Conservation (phyloP, 2,329 filamentous ascomycete species). For the Parafenestella ontariensis region DNA sequence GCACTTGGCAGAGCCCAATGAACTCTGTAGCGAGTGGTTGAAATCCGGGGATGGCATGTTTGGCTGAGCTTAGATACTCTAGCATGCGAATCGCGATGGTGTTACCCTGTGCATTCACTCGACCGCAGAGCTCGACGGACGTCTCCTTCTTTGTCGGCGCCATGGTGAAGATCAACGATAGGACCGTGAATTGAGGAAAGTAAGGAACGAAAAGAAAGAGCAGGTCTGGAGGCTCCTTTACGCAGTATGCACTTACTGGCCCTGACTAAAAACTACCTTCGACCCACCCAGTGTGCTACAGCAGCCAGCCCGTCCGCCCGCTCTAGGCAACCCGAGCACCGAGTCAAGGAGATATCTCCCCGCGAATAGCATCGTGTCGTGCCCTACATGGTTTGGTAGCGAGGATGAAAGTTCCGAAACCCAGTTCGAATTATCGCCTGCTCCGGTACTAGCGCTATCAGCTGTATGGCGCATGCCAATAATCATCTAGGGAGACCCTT, state of each 20-base stretch:
- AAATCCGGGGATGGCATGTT: slow-evolving; percentile 48
- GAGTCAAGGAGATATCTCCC: slow-evolving; percentile 19
- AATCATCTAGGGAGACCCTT: slow-evolving; percentile 21
- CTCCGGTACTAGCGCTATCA: slow-evolving; percentile 24
- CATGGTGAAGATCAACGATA: slow-evolving; percentile 25
- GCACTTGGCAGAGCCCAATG: slow-evolving; percentile 69
- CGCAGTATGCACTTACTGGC: slow-evolving; percentile 12
- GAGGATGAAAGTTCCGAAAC: slow-evolving; percentile 16
- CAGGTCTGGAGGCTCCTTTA: slow-evolving; percentile 20
- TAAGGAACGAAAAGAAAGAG: slow-evolving; percentile 6
- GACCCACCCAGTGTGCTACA: slow-evolving; percentile 17
- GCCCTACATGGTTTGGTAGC: slow-evolving; percentile 17
- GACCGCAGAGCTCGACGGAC: slow-evolving; percentile 62
- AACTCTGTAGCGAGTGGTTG: slow-evolving; percentile 69
- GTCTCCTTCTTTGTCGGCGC: slow-evolving; percentile 48
- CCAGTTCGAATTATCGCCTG: slow-evolving; percentile 28
- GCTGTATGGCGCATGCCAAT: slow-evolving; percentile 6
- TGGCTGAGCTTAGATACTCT: slow-evolving; percentile 45
- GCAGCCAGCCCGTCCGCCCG: slow-evolving; percentile 22
- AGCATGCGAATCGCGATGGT: slow-evolving; percentile 60
- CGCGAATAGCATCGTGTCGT: slow-evolving; percentile 16
- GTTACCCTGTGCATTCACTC: slow-evolving; percentile 62
- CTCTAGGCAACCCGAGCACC: slow-evolving; percentile 24
- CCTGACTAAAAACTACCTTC: slow-evolving; percentile 16
- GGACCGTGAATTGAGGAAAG: slow-evolving; percentile 3